Evolutionary conservation across 257 asterid species (phyloP).

Genomic region (Nicotiana obtusifolia): DNA sequence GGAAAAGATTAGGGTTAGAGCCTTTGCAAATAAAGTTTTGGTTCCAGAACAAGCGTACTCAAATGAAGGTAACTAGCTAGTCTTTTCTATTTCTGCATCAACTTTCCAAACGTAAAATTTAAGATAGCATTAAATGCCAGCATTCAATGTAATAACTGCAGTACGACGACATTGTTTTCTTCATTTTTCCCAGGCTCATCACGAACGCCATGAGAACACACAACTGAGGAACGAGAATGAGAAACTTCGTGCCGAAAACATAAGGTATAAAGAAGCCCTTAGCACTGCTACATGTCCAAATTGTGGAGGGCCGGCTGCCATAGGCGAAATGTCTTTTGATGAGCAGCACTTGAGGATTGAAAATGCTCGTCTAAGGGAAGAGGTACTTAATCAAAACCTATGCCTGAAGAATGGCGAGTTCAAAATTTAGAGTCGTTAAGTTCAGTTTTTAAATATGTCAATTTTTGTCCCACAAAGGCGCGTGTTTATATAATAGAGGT

Average conservation of each 20-base stretch:
- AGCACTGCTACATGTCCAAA: constrained; percentile 66
- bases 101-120: background rate
- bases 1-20: constrained; percentile 40
- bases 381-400: constrained; percentile 29
- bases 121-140: background rate
- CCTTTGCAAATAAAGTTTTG: constrained; percentile 57
- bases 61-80: constrained; percentile 38
- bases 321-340: constrained; percentile 77
- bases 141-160: background rate
- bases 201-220: constrained; percentile 66
- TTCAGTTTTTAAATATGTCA: no score
- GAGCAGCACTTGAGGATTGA: constrained; percentile 70
- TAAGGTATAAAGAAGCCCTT: constrained; percentile 67
- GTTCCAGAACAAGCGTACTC: constrained; percentile 65
- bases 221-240: constrained; percentile 59
- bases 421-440: background rate
- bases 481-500: background rate
- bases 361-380: constrained; percentile 67
- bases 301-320: constrained; percentile 75
- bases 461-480: no score
- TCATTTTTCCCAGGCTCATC: no score
- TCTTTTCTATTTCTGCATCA: background rate
- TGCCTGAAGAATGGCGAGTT: accelerated
- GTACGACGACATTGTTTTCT: no score
- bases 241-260: constrained; percentile 61